A percentile compares a stretch with the other conserved stretches of the same genome.
phyloP scores from a whole-genome alignment of 176 grass and related monocot genomes.

The sorghum (Sorghum bicolor) region DNA sequence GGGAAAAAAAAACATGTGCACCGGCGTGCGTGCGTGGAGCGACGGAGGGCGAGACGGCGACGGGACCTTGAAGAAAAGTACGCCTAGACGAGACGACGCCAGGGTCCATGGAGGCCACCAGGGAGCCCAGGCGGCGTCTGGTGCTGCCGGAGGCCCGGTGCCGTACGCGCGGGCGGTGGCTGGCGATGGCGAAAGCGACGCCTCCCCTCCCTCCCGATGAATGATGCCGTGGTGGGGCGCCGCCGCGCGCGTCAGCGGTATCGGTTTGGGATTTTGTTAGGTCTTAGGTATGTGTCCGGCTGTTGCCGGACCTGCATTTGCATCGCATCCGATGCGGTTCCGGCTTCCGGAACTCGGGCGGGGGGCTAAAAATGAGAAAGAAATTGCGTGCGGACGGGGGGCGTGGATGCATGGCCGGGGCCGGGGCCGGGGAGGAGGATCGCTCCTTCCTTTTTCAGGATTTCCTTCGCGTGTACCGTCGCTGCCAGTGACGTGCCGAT shows the following conservation, averaged over 20 bases:
- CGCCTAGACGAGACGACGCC: neutral
- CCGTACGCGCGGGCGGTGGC: neutral
- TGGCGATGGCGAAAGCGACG: neutral
- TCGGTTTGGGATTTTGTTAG: neutral
- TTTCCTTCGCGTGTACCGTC: neutral
- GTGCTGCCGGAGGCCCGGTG: neutral
- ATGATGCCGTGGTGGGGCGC: neutral
- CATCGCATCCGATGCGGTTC: constrained; percentile 17
- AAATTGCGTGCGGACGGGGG: neutral
- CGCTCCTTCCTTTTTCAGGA: neutral
- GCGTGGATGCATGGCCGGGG: no score
- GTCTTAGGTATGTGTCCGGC: constrained; percentile 4
- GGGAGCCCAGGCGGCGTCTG: neutral
- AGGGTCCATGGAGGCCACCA: neutral
- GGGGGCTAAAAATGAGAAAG: neutral
- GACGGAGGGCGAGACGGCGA: neutral
- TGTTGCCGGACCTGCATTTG: neutral
- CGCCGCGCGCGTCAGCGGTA: neutral
- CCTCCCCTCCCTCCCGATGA: neutral
- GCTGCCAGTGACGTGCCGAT: neutral
- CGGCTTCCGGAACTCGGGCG: neutral
- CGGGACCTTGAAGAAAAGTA: neutral
- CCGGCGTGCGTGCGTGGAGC: neutral
- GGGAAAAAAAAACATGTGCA: neutral
- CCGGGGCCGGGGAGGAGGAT: neutral